Base-by-base conservation (phyloP, 2,329 filamentous ascomycete genomes). In the Plectosphaerella sp. region DNA sequence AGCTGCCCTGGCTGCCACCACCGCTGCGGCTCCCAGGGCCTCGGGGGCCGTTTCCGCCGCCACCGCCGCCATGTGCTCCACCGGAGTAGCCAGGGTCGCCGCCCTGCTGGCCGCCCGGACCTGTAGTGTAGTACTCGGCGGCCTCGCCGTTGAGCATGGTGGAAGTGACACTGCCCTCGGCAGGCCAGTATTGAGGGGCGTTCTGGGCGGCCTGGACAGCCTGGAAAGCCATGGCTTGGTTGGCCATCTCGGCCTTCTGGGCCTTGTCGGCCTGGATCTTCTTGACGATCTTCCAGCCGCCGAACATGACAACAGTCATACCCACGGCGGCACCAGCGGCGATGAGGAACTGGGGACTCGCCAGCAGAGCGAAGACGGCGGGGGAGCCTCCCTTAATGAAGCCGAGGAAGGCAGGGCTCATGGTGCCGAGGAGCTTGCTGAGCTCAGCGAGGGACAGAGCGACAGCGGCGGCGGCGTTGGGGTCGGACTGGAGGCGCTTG, bases 271-370 rank as follows among this genome's bases (percentile, higher is more conserved):
- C 77, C 54, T 71, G 69, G 59, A 97, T 89, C 61, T 85, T 87
- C 77, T 97, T 95, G 71, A 99, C 86, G 67, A 99, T 97, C 73
- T 96, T 97, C 81, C 91, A 97, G 5, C 94, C 93, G 50, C 94
- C 94, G 54, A 99, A 90, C 67, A 94, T 92, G 62, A 99, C 90
- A 9, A 97, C 86, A 0, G 94, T 97, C n/a, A 96, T 86, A 14
- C 94, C 94, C 1, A 96, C 85, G 1, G 89, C 90, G 14, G 96
- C 84, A 43, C 92, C 89, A 1, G 89, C 91, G 4, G 91, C 91
- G 61, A 99, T 96, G 57, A 97, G 82, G 66, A 99, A 99, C 64
- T 99, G 91, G 1, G 94, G 94, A 20, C 37, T 48, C 14, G 47
- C 28, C 4, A 99, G 81, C 20, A 99, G 79, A 0, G 87, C 89